These are phyloP conservation scores for Neurospora tetraspora DNA, from an alignment of 495 filamentous ascomycete genomes.

Conservation along the genomic window DNA sequence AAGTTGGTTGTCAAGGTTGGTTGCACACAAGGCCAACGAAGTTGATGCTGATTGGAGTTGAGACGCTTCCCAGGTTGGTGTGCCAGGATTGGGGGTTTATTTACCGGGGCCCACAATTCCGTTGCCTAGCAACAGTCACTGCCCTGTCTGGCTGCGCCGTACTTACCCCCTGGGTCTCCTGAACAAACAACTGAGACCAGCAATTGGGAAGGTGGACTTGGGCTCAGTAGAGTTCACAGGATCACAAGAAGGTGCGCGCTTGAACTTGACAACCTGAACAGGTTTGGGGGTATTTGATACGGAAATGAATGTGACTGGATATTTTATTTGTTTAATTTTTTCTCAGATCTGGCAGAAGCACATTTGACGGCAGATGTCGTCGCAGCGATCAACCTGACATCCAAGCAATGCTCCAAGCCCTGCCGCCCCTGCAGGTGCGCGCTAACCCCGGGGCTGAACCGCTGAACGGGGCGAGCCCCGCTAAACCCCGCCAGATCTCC, in stretches of 20 bases:
- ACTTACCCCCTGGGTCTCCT: neutral
- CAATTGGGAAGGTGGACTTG: neutral
- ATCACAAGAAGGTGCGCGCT: neutral
- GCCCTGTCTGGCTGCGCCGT: neutral
- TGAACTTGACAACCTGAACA: neutral
- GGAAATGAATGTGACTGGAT: neutral
- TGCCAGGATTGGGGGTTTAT: constrained; percentile 10
- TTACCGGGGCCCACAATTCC: neutral
- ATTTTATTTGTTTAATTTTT: neutral
- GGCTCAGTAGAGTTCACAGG: neutral
- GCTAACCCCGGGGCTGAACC: neutral
- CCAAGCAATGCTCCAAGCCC: neutral
- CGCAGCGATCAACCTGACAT: neutral
- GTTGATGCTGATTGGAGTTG: neutral
- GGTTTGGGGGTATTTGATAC: neutral
- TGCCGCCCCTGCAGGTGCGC: neutral
- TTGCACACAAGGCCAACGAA: neutral
- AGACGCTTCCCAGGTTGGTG: neutral
- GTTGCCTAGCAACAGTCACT: constrained; percentile 19
- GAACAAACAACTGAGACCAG: neutral
- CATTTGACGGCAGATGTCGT: neutral
- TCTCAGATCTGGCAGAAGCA: neutral
- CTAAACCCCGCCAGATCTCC: neutral
- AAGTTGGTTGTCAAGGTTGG: neutral
- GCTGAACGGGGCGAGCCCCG: neutral